Evolutionary conservation across 2,329 filamentous ascomycete species (phyloP), one percentile per base, ranked within the genome.

Genomic region (Davidsoniella neocaledoniae): DNA sequence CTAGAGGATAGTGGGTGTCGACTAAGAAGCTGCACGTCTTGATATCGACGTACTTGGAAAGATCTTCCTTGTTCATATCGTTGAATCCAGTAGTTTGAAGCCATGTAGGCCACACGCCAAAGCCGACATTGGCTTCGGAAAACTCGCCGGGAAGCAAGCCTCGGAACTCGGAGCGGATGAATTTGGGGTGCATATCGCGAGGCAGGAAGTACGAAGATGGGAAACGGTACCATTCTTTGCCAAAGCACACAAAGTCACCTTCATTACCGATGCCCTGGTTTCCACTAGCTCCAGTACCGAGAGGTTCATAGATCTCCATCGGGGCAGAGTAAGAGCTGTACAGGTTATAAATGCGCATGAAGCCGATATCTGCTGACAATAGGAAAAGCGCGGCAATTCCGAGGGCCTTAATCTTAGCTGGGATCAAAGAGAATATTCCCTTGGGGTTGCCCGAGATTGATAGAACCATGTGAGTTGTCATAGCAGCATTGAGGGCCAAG

Each of bases 191-290:
- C 69, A 91, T 84, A 46, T 77, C 75, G n/a, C 79, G 70, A 0
- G 91, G 90, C 2, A 98, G 70, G 61, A 91, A 87, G 67, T 87
- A 96, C 0, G 88, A 93, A 0, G 84, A 90, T 1, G 91, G 90
- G 61, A 95, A 96, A 36, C 91, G 84, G 63, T 98, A 95, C 91
- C 91, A 98, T 62, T 98, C 91, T 62, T 96, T 98, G 25, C 86
- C 87, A 38, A 94, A 76, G 62, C 91, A 98, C 2, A 98, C 77
- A 16, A 72, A 79, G 55, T 86, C 81, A 14, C 80, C 83, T 2
- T 67, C 62, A 0, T 67, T 64, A 2, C 77, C 74, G 5, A 83
- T 57, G 1, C 68, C 72, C 7, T 67, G 59, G 12, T 70, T 59
- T 42, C 68, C 66, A 17, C 70, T 58, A 1, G 67, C 62, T 12